phyloP scores from a whole-genome alignment of 2,329 filamentous ascomycete species.

The Xylaria sp. region DNA sequence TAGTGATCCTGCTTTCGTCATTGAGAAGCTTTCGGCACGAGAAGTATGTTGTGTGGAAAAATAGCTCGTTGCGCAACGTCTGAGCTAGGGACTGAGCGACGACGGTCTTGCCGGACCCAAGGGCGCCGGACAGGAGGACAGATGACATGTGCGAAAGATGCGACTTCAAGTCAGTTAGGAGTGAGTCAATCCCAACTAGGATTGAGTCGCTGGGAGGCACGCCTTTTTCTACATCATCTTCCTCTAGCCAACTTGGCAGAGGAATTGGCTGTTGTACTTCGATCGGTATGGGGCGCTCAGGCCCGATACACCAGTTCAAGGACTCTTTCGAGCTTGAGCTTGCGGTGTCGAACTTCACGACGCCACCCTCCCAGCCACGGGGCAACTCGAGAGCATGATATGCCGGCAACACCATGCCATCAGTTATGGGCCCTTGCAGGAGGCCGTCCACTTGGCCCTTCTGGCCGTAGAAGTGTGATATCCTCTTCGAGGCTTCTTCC shows the following conservation, averaged over 20 bases:
- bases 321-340: constrained; percentile 48
- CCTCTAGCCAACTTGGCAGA: constrained; percentile 59
- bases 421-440: constrained; percentile 82
- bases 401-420: constrained; percentile 76
- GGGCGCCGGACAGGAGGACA: constrained; percentile 82
- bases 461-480: constrained; percentile 71
- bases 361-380: constrained; percentile 78
- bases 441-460: constrained; percentile 59
- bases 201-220: constrained; percentile 58
- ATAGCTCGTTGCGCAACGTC: constrained; percentile 68
- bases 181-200: constrained; percentile 81
- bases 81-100: constrained; percentile 77
- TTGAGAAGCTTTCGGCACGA: constrained; percentile 85
- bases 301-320: constrained; percentile 73
- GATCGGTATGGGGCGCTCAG: constrained; percentile 72
- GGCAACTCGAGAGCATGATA: constrained; percentile 57
- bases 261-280: constrained; percentile 77
- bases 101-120: constrained; percentile 88
- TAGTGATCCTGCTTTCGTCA: constrained; percentile 86
- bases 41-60: constrained; percentile 86
- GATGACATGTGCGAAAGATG: constrained; percentile 86
- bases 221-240: constrained; percentile 53
- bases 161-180: constrained; percentile 72
- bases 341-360: constrained; percentile 75
- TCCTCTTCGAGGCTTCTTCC: constrained; percentile 73